These are phyloP conservation scores for Fistulifera pelliculosa DNA, from an alignment of 108 stramenopile species.

Conservation along the genomic window DNA sequence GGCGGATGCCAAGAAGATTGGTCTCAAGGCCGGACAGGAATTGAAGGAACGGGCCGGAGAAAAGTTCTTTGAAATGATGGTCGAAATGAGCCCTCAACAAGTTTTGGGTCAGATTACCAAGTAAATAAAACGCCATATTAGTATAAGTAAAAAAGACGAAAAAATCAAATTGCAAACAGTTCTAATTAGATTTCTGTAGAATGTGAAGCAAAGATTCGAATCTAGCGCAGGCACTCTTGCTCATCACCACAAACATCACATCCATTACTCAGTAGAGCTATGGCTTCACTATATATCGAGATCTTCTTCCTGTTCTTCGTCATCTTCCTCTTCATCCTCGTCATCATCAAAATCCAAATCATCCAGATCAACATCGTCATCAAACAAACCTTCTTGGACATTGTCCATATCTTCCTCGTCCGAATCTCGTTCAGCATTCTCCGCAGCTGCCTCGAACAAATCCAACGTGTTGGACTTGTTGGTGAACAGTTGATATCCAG, in stretches of 20 bases:
- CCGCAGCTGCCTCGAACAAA: constrained; percentile 72
- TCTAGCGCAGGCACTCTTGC: no score
- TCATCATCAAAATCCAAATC: constrained; percentile 71
- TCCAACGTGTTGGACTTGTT: constrained; percentile 67
- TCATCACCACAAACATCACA: no score
- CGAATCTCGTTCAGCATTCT: constrained; percentile 51
- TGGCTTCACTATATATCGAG: constrained; percentile 3
- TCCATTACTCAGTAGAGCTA: no score
- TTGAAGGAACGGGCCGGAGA: constrained; percentile 85
- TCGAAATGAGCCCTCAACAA: constrained; percentile 89
- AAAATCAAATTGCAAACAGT: no score
- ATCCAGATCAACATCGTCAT: constrained; percentile 71
- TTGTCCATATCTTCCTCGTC: constrained; percentile 41
- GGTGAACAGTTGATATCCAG: constrained; percentile 67
- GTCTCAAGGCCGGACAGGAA: constrained; percentile 72
- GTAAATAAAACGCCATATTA: constrained; percentile 15
- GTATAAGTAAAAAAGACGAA: no score
- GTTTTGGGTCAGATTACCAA: constrained; percentile 88
- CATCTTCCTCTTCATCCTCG: constrained; percentile 55
- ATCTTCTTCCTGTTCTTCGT: background rate
- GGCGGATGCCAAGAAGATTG: constrained; percentile 74
- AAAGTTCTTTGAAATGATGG: constrained; percentile 93
- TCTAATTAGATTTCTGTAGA: no score
- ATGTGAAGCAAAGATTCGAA: no score
- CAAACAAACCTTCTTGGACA: constrained; percentile 62